phyloP scores from a whole-genome alignment of 495 filamentous ascomycete genomes.

The Hypomontagnella monticulosa region DNA sequence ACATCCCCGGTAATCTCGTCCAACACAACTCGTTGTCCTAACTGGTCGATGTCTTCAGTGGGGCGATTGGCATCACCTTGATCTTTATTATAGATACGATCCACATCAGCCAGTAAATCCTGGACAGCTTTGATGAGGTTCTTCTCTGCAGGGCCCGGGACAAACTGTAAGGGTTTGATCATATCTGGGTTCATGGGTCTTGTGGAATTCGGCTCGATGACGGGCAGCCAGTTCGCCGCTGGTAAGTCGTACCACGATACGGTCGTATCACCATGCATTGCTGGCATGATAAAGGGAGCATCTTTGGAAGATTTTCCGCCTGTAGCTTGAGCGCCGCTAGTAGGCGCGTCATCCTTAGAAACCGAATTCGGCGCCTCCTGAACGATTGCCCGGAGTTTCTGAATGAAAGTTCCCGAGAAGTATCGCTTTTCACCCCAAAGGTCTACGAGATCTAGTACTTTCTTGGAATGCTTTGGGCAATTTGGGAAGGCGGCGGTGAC shows the following conservation, averaged over 20 bases:
- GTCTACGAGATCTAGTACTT: slow-evolving; percentile 70
- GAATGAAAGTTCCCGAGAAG: slow-evolving; percentile 66
- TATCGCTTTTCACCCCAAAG: slow-evolving; percentile 80
- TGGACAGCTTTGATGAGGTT: slow-evolving; percentile 72
- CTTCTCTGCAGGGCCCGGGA: slow-evolving; percentile 75
- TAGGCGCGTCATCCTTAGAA: slow-evolving; percentile 25
- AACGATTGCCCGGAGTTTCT: slow-evolving; percentile 68
- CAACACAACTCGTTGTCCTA: slow-evolving; percentile 73
- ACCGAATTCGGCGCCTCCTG: slow-evolving; percentile 53
- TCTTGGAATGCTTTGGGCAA: slow-evolving; percentile 71
- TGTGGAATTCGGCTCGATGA: slow-evolving; percentile 79
- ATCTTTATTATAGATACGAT: slow-evolving; percentile 66
- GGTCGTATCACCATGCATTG: slow-evolving; percentile 78
- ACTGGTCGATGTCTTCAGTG: slow-evolving; percentile 69
- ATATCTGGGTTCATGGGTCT: slow-evolving; percentile 74
- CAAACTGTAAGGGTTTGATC: slow-evolving; percentile 78
- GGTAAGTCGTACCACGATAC: slow-evolving; percentile 86
- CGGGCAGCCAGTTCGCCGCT: slow-evolving; percentile 81
- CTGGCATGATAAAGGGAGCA: slow-evolving; percentile 74
- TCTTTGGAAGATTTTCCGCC: slow-evolving; percentile 55
- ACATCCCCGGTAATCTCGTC: slow-evolving; percentile 71
- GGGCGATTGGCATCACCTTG: slow-evolving; percentile 45
- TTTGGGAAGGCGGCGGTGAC: slow-evolving; percentile 70
- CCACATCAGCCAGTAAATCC: slow-evolving; percentile 71
- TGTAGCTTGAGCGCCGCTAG: slow-evolving; percentile 25